Percentiles rank a stretch among this genome's conserved stretches.
These are phyloP conservation scores for Chaetomium globosum DNA, from an alignment of 2,329 filamentous ascomycete species.

Conservation along the genomic window DNA sequence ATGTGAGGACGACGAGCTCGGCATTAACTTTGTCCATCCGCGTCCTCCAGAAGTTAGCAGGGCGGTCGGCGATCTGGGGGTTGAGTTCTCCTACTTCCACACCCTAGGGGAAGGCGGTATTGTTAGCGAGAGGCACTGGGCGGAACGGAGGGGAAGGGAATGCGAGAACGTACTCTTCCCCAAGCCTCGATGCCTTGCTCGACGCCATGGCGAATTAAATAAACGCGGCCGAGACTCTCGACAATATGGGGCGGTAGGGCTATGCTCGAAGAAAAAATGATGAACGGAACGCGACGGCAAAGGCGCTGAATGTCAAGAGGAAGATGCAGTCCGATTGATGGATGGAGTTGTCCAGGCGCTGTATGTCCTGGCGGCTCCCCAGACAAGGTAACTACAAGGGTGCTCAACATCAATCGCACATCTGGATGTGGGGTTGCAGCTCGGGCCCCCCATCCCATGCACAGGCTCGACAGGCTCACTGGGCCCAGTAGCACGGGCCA, in stretches of 20 bases:
- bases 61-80: constrained; percentile 6
- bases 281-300: background rate
- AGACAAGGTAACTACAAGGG: constrained; percentile 25
- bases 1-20: constrained; percentile 94
- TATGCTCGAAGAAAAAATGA: background rate
- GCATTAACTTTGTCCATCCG: constrained; percentile 97
- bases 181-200: constrained; percentile 62
- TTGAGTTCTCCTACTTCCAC: constrained; percentile 72
- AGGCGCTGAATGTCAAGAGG: background rate
- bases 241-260: background rate
- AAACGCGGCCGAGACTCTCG: background rate
- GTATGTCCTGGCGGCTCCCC: background rate
- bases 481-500: constrained; percentile 30
- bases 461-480: too few species aligned
- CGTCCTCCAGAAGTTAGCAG: constrained; percentile 62
- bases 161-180: constrained; percentile 58
- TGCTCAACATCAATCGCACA: constrained; percentile 13
- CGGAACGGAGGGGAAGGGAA: background rate
- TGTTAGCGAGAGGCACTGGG: constrained; percentile 19
- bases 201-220: constrained; percentile 53
- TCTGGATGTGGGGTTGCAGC: background rate
- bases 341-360: constrained; percentile 1
- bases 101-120: constrained; percentile 58
- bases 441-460: background rate
- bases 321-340: background rate